Percentiles rank a stretch among this genome's conserved stretches.
Conservation (phyloP, 2,329 filamentous ascomycete genomes). For the Cladorrhinum sp. region DNA sequence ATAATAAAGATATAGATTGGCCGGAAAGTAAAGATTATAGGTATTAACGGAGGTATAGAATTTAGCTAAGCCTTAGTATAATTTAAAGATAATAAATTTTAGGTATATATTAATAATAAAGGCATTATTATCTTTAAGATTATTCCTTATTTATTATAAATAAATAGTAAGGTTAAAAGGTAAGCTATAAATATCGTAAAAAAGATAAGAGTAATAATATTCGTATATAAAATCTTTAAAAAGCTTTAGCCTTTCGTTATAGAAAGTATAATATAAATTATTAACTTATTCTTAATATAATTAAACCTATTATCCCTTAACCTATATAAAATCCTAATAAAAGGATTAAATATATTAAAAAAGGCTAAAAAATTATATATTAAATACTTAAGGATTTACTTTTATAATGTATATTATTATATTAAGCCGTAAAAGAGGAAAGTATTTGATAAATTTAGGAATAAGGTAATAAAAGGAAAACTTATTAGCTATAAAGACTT, state of each 20-base stretch:
- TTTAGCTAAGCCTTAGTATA: background rate
- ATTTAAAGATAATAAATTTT: background rate
- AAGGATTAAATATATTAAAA: background rate
- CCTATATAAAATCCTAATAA: background rate
- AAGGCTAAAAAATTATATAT: background rate
- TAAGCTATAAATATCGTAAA: background rate
- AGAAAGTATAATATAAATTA: background rate
- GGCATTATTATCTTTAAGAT: background rate
- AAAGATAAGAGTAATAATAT: background rate
- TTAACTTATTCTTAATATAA: background rate
- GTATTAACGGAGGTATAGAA: background rate
- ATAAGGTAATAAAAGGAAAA: background rate
- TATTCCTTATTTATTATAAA: background rate
- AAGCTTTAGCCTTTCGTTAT: background rate
- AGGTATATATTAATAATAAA: background rate
- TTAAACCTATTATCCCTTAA: background rate
- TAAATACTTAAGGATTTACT: background rate
- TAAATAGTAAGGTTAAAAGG: background rate
- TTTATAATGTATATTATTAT: slow-evolving; percentile 4
- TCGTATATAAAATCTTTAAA: background rate
- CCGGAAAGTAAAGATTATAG: background rate
- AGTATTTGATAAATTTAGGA: background rate
- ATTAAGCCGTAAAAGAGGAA: background rate
- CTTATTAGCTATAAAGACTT: background rate
- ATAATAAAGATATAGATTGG: background rate